These are phyloP conservation scores for Syzygium oleosum DNA, from an alignment of 345 rosid genomes.

Conservation along the genomic window DNA sequence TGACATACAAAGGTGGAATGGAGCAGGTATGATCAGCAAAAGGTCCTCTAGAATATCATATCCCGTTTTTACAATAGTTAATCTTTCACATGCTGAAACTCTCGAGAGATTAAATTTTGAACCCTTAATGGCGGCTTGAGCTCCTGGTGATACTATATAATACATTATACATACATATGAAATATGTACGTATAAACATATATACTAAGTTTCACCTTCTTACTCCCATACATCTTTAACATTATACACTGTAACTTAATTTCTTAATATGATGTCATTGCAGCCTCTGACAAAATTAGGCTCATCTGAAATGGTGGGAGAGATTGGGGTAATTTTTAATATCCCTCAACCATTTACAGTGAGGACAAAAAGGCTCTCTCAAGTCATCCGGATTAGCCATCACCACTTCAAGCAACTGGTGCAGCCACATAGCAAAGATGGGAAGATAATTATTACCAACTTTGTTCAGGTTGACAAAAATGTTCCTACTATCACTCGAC, in stretches of 20 bases:
- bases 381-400: constrained; percentile 78
- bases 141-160: background rate
- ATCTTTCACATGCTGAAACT: background rate
- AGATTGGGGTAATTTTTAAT: constrained; percentile 84
- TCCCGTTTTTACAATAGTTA: background rate
- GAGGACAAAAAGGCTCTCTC: constrained; percentile 79
- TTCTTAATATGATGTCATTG: background rate
- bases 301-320: constrained; percentile 74
- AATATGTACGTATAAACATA: background rate
- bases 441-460: constrained; percentile 57
- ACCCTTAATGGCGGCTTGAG: background rate
- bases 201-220: background rate
- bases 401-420: constrained; percentile 72
- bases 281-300: constrained; percentile 66
- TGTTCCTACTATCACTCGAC: background rate
- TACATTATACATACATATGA: background rate
- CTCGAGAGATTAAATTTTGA: background rate
- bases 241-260: background rate
- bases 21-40: constrained; percentile 61
- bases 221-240: background rate
- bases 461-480: constrained; percentile 36
- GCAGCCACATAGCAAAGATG: constrained; percentile 52
- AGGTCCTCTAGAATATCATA: background rate
- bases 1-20: constrained; percentile 51
- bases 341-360: constrained; percentile 78